phyloP scores from a whole-genome alignment of 2,329 filamentous ascomycete genomes.

The Sarocladium strictum region DNA sequence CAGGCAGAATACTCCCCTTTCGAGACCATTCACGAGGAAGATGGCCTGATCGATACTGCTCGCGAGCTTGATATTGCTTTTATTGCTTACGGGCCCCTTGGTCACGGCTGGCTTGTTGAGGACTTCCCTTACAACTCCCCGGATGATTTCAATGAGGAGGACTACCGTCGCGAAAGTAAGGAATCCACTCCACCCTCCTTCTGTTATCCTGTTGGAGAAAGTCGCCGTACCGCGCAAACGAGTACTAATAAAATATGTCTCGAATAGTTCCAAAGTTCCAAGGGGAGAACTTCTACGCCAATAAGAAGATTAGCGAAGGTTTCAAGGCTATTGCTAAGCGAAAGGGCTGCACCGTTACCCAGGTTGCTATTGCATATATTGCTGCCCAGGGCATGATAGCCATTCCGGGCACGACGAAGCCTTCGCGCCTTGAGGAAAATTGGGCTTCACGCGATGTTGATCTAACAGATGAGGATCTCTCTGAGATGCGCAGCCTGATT shows the following conservation, averaged over 20 bases:
- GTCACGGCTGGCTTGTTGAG: slow-evolving; percentile 41
- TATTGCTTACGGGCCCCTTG: slow-evolving; percentile 39
- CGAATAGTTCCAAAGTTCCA: slow-evolving; percentile 30
- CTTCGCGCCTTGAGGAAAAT: slow-evolving; percentile 31
- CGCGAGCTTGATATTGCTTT: slow-evolving; percentile 35
- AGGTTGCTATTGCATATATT: slow-evolving; percentile 34
- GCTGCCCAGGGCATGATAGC: slow-evolving; percentile 35
- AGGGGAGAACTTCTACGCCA: slow-evolving; percentile 39
- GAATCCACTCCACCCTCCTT: slow-evolving; percentile 6
- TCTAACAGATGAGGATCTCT: slow-evolving; percentile 29
- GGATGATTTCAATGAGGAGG: slow-evolving; percentile 37
- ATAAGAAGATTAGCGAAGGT: slow-evolving; percentile 33
- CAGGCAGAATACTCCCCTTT: slow-evolving; percentile 38
- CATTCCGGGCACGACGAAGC: slow-evolving; percentile 40
- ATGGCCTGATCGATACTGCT: slow-evolving; percentile 32
- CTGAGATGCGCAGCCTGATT: slow-evolving; percentile 31
- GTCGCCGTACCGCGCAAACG: no score
- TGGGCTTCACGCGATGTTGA: slow-evolving; percentile 29
- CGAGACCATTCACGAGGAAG: slow-evolving; percentile 12
- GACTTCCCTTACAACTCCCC: slow-evolving; percentile 34
- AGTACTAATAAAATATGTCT: no score
- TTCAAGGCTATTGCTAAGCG: slow-evolving; percentile 31
- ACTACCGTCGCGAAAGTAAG: slow-evolving; percentile 33
- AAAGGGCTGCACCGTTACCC: slow-evolving; percentile 24
- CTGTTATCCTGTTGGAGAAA: no score